These are phyloP conservation scores for Macaranga tanarius DNA, from an alignment of 441 rosid species.

Conservation along the genomic window DNA sequence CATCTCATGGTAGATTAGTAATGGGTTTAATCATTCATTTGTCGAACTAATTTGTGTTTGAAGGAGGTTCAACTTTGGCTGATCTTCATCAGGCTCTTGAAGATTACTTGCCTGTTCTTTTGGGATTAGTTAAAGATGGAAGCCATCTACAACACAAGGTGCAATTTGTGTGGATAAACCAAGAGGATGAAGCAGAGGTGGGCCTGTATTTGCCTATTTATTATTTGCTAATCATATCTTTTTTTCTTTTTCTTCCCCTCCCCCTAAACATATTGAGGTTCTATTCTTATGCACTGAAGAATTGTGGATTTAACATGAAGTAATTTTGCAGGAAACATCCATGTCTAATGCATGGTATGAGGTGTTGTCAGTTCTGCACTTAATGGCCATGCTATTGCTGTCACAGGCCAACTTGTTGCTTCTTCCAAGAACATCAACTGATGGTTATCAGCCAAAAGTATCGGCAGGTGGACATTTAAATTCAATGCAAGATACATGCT, in stretches of 20 bases:
- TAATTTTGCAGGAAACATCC: constrained; percentile 77
- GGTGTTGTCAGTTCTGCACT: constrained; percentile 90
- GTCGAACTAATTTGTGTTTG: constrained; percentile 24
- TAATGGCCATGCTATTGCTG: constrained; percentile 88
- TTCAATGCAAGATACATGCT: constrained; percentile 9
- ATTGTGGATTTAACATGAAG: constrained; percentile 27
- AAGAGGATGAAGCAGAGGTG: constrained; percentile 94
- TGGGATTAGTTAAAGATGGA: constrained; percentile 89
- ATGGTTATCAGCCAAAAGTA: constrained; percentile 79
- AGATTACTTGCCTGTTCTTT: constrained; percentile 91
- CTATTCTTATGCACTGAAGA: constrained; percentile 8
- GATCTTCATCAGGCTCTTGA: constrained; percentile 98
- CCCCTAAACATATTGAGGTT: background rate
- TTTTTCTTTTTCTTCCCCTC: background rate
- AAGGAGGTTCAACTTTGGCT: constrained; percentile 92
- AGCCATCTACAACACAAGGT: constrained; percentile 71
- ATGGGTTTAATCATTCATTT: constrained; percentile 10
- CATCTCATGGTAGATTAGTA: constrained; percentile 11
- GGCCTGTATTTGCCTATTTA: constrained; percentile 20
- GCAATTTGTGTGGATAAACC: constrained; percentile 88
- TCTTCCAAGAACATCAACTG: constrained; percentile 80
- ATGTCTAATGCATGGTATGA: constrained; percentile 91
- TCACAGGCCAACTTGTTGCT: constrained; percentile 91
- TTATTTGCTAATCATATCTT: constrained; percentile 3
- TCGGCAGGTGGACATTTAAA: constrained; percentile 67